Evolutionary conservation across 805 yeast species (phyloP), one percentile per base, ranked within the genome.

Genomic region (Candida sakaeoensis): DNA sequence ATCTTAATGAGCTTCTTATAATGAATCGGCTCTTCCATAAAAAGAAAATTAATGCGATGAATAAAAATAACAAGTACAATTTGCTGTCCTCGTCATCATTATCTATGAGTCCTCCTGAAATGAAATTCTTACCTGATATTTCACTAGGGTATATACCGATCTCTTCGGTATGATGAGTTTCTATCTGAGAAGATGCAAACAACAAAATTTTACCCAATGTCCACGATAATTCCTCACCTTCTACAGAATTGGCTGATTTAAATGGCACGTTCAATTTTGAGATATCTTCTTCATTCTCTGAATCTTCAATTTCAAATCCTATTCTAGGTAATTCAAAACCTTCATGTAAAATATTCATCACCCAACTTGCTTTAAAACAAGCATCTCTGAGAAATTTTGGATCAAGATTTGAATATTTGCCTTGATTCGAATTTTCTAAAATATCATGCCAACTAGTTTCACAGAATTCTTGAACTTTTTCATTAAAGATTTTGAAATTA

Each of bases 301-400:
- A 19, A 1, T 15, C 25, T 17, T 52, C 49, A 1, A 58, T 45
- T 33, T 82, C 87, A 35, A 79, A 50, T 5, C 75, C 87, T 3
- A 77, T 61, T 45, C 90, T 60, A 1, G 99, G 98, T 26, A 93
- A 70, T 17, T 81, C 86, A 56, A 91, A 91, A 0, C 99, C 99
- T 49, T 90, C 96, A 57, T 88, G 96, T 19, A 93, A 63, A 23
- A 93, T 75, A 53, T 85, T 89, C 27, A 89, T 70, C 2, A 93
- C 89, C 98, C 99, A 93, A 42, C 86, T 80, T 4, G 96, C 95
- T 54, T 93, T 93, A 68, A 93, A 93, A 57, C 99, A 93, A 2
- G 95, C 86, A 45, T 80, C 82, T 40, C 67, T 70, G 25, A 93
- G 65, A 42, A 76, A 72, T 27, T 65, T 61, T 0, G 81, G 77